Base-by-base conservation (phyloP, 2,329 filamentous ascomycete genomes). In the Penicillium sp. region DNA sequence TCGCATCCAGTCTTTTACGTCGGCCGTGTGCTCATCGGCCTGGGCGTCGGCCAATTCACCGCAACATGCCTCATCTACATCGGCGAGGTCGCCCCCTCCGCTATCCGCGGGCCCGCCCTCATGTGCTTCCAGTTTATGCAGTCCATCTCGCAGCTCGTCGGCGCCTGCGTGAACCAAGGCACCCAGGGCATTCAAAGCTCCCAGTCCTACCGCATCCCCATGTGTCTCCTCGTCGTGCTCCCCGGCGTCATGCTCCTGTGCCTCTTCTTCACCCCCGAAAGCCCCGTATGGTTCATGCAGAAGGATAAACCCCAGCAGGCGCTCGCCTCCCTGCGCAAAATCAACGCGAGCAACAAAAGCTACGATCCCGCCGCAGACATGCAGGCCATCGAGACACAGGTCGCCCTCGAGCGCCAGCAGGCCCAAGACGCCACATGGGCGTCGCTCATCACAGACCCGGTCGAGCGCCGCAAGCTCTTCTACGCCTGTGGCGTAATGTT, bases 401-500 rank as follows among this genome's bases (percentile, higher is more conserved):
- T 68, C 3, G 54, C 69, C 17, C 61, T 57, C 1, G 75, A 77
- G 44, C 46, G 60, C 6, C 66, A 70, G 17, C 64, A 67, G 19
- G 69, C 71, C 1, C 64, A 64, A 1, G 66, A 75, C 38, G 76
- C 78, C 0, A 72, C 72, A 6, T 83, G 81, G 81, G 51, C 61
- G 11, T 71, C 76, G 5, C 73, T 83, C 1, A 17, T 83, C 59
- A 74, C 67, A 0, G 80, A 83, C 46, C 81, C 80, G 0, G 71
- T 82, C 38, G 81, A 83, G 68, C 73, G 81, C 17, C 76, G 80
- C 31, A 84, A 84, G 68, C 70, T 83, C 13, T 70, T 83, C 23
- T 83, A 77, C 67, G 75, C 76, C 17, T 76, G 75, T 7, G 81
- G 81, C 11, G 80, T 79, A 23, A 71, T 83, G 61, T 73, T 81